Evolutionary conservation across 306 rosid species (phyloP).

Genomic region (cucumber (Cucumis sativus)): Cucumber_9930_V3 NC_026655.2:29489501-29490000

Average conservation of each 20-base stretch:
- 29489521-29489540: not conserved
- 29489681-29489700: not conserved
- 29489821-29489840: not conserved
- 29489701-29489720: not conserved
- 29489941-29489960: conserved; percentile 47
- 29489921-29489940: conserved; percentile 37
- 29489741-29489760: not conserved
- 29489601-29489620: not conserved
- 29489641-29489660: not conserved
- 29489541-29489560: not conserved
- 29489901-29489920: not conserved
- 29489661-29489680: not conserved
- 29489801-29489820: not conserved
- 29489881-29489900: not conserved
- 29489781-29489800: not conserved
- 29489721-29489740: not conserved
- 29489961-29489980: conserved; percentile 53
- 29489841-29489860: not conserved
- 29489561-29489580: not conserved
- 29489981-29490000: conserved; percentile 47
- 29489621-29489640: not conserved
- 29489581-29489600: not conserved
- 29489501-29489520: no score
- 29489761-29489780: not conserved
- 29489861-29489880: not conserved